phyloP scores from a whole-genome alignment of 495 filamentous ascomycete genomes.

The Ramalina peruviana region DNA sequence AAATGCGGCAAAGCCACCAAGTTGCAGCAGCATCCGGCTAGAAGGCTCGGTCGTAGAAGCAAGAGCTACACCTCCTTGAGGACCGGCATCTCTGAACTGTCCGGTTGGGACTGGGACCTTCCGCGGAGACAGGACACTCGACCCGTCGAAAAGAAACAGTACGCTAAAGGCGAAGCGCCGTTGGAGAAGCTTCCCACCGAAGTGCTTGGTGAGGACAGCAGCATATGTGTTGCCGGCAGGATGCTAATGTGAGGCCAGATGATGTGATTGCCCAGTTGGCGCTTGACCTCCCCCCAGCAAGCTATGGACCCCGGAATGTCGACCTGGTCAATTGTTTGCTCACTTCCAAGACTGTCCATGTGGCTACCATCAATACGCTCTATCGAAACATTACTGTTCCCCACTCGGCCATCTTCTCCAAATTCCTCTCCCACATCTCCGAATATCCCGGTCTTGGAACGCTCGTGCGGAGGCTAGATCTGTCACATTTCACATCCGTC shows the following conservation, averaged over 20 bases:
- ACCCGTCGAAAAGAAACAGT: slow-evolving; percentile 15
- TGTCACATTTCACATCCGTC: slow-evolving; percentile 78
- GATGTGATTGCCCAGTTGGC: slow-evolving; percentile 65
- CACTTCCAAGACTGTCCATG: slow-evolving; percentile 61
- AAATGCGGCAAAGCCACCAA: slow-evolving; percentile 57
- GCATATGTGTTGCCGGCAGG: neutral
- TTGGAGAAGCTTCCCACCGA: slow-evolving; percentile 58
- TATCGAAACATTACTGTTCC: slow-evolving; percentile 78
- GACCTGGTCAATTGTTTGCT: slow-evolving; percentile 69
- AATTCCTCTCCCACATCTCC: slow-evolving; percentile 60
- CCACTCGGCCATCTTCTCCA: slow-evolving; percentile 75
- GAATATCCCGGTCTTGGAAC: slow-evolving; percentile 59
- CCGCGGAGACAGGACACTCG: slow-evolving; percentile 18
- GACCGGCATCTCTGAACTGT: slow-evolving; percentile 26
- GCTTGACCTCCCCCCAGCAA: slow-evolving; percentile 64
- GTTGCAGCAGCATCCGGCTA: slow-evolving; percentile 61
- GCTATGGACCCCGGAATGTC: slow-evolving; percentile 63
- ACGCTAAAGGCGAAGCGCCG: slow-evolving; percentile 23
- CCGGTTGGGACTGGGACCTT: slow-evolving; percentile 43
- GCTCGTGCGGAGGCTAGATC: slow-evolving; percentile 69
- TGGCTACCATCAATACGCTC: slow-evolving; percentile 61
- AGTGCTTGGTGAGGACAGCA: slow-evolving; percentile 47
- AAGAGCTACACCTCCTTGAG: slow-evolving; percentile 61
- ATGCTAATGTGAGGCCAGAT: slow-evolving; percentile 29
- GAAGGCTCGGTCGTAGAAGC: slow-evolving; percentile 50